Evolutionary conservation across 257 asterid genomes (phyloP).

Genomic region (Thymus mandschuricus): DNA sequence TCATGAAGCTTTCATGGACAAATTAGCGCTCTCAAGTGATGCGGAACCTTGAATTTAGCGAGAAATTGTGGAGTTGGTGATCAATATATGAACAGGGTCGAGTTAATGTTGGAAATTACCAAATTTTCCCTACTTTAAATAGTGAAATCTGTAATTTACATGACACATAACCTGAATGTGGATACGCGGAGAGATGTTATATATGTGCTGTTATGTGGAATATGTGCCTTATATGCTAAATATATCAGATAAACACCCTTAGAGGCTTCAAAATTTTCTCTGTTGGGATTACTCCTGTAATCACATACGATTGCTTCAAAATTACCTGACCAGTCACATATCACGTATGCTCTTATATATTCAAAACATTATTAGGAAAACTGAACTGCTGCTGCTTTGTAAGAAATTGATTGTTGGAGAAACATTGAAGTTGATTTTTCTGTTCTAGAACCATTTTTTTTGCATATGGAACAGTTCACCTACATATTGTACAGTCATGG

Average conservation of each 20-base stretch:
- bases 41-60: too few species aligned
- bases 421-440: background rate
- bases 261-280: background rate
- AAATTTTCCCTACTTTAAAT: too few species aligned
- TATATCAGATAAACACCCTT: background rate
- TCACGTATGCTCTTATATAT: constrained; percentile 12
- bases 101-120: too few species aligned
- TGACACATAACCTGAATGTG: too few species aligned
- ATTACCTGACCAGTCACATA: constrained; percentile 2
- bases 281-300: background rate
- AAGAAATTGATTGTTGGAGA: constrained; percentile 6
- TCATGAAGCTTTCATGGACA: too few species aligned
- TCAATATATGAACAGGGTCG: too few species aligned
- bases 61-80: too few species aligned
- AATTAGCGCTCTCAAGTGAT: too few species aligned
- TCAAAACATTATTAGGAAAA: background rate
- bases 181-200: too few species aligned
- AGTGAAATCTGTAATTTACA: too few species aligned
- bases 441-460: background rate
- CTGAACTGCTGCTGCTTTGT: constrained; percentile 15
- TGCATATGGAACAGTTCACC: constrained; percentile 8
- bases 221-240: background rate
- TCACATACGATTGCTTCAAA: background rate
- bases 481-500: constrained; percentile 1
- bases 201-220: background rate